Evolutionary conservation across 345 rosid genomes (phyloP), one percentile per base, ranked within the genome.

Genomic region (Cochlearia excelsa): DNA sequence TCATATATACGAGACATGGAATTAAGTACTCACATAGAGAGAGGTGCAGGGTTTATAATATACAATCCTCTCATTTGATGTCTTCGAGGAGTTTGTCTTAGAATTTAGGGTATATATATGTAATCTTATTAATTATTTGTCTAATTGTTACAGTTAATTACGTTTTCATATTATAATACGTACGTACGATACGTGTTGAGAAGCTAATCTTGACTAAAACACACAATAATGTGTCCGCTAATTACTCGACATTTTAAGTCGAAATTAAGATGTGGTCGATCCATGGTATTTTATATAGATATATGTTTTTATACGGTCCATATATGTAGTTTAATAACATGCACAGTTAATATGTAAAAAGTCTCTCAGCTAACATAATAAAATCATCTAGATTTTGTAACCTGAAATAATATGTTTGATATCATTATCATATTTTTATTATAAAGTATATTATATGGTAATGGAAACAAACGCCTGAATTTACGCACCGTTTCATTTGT

Each of bases 41-140:
- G 44, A 26, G 59, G 10, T 54, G 46, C 56, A 47, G n/a, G 63
- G 57, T 49, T 31, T 61, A 61, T 39, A 45, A 54, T 57, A 39
- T 57, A 84, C 70, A 79, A 82, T 81, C 79, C 56, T 79, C 45
- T 66, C 65, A 26, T 50, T 49, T 71, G 38, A 74, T 65, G 54
- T 46, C 64, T 63, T 75, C 87, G 65, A 82, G 81, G 71, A 69
- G 70, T 33, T 80, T 86, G 85, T 86, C 84, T 62, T 71, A 72
- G 54, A 59, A 72, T 70, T 78, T 79, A 16, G 23, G 23, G 23
- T 16, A 16, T 16, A 16, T 16, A 77, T 79, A 51, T 26, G 49
- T 30, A 9, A 5, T 44, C 54, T 50, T 70, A 44, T 52, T 55
- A 39, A 51, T 64, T 64, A 38, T 57, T 63, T 63, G 66, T 57